phyloP scores from a whole-genome alignment of 2,329 filamentous ascomycete genomes.

The Fusarium coffeatum region DNA sequence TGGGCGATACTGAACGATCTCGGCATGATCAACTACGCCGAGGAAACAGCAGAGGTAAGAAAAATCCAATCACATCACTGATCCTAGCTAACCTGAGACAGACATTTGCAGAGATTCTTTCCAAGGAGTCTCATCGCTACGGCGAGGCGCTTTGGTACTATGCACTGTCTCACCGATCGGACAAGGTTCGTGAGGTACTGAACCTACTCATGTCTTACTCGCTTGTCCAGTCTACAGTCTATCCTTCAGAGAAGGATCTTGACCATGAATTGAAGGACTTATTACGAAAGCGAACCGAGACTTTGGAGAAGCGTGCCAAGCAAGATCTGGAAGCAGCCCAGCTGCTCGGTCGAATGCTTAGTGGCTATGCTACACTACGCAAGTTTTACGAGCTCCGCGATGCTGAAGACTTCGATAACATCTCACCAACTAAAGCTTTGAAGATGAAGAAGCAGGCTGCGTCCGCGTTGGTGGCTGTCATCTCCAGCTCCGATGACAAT shows the following conservation, averaged over 20 bases:
- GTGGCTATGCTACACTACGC: conserved; percentile 90
- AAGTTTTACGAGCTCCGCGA: conserved; percentile 93
- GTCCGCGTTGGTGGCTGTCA: conserved; percentile 80
- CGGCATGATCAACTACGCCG: conserved; percentile 81
- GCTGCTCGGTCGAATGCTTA: conserved; percentile 85
- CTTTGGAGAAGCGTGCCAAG: conserved; percentile 76
- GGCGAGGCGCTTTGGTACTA: conserved; percentile 93
- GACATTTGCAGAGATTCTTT: conserved; percentile 85
- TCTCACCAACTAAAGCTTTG: conserved; percentile 58
- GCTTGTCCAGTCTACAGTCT: conserved; percentile 84
- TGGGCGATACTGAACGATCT: conserved; percentile 82
- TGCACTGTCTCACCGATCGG: conserved; percentile 80
- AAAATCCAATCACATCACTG: background rate
- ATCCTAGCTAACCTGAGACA: conserved; percentile 54
- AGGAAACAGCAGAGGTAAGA: conserved; percentile 83
- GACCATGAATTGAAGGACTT: conserved; percentile 78
- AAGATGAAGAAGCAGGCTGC: conserved; percentile 76
- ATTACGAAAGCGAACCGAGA: conserved; percentile 76
- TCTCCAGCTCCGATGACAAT: conserved; percentile 87
- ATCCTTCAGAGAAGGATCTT: conserved; percentile 76
- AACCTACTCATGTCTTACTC: conserved; percentile 90
- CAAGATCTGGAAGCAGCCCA: conserved; percentile 85
- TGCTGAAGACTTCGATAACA: conserved; percentile 45
- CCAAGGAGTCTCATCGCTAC: conserved; percentile 78
- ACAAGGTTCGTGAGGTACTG: conserved; percentile 86